Base-by-base conservation (phyloP, 805 yeast genomes). In the Starmerella asiatica region DNA sequence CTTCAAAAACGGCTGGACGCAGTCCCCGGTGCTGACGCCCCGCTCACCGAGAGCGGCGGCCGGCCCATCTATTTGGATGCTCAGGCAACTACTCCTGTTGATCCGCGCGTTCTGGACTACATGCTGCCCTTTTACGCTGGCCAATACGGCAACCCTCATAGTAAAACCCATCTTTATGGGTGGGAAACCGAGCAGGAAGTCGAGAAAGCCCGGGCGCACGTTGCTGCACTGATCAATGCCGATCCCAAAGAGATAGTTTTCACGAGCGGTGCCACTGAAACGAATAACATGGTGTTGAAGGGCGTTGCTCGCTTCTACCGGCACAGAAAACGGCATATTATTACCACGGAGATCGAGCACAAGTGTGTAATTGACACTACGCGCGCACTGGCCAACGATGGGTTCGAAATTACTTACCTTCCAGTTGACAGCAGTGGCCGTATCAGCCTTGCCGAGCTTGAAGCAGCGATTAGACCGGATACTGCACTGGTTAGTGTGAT, bases 1-100 rank as follows among this genome's bases (percentile, higher is more conserved):
- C 21, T 45, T 20, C 26, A 23, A 23, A 11, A 7, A 23, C 31
- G 32, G 34, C 31, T 38, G 11, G 28, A 21, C 19, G 15, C 29
- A n/a, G 21, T 26, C 17, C 15, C 21, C 23, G 7, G 33, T 5
- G 32, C 39, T 7, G 28, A 32, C 7, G 48, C 48, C 18, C 49
- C 50, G 9, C 7, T 20, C 14, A 48, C 53, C 18, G 49, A 37
- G 32, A 45, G 38, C 29, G 44, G 44, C 12, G 55, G 79, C 8
- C 72, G 96, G 52, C 98, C 99, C 8, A 91, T 91, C 47, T 91
- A 91, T 61, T 64, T 91, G 55, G 99, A 91, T 55, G 86, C 86
- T 71, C 99, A 91, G 64, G 97, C 98, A 23, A 91, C 99, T 0
- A 88, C 99, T 0, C 98, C 97, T 21, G 81, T 91, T 1, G 99